Evolutionary conservation across 495 filamentous ascomycete species (phyloP).

Genomic region (Lentithecium fluviatile): DNA sequence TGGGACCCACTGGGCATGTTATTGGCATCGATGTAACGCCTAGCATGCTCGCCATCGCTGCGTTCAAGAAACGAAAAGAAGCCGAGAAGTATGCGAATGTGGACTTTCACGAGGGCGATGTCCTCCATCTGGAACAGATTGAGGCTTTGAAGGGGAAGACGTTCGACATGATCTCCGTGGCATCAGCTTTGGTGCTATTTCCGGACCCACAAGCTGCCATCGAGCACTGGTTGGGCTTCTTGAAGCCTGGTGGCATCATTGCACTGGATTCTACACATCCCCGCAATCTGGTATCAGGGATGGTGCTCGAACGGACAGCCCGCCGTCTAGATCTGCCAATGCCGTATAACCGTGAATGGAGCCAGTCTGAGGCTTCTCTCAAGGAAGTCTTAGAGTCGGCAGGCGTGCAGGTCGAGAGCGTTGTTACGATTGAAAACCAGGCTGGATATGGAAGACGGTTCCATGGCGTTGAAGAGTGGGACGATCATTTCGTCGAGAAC

Average conservation of each 20-base stretch:
- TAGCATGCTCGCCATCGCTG: conserved; percentile 43
- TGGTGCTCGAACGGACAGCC: conserved; percentile 31
- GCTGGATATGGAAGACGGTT: conserved; percentile 19
- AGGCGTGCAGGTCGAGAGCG: conserved; percentile 20
- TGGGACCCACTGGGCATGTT: conserved; percentile 42
- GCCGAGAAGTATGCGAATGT: conserved; percentile 34
- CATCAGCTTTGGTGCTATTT: conserved; percentile 43
- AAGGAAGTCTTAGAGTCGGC: conserved; percentile 13
- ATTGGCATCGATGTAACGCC: conserved; percentile 48
- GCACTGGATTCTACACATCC: conserved; percentile 35
- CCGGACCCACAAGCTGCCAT: conserved; percentile 39
- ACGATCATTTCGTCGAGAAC: conserved; percentile 16
- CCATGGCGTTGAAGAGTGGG: conserved; percentile 6
- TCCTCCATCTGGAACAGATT: conserved; percentile 40
- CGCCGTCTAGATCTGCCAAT: conserved; percentile 22
- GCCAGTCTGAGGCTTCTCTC: conserved; percentile 17
- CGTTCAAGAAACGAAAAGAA: conserved; percentile 30
- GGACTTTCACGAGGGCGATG: conserved; percentile 43
- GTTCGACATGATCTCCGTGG: conserved; percentile 46
- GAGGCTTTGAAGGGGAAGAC: conserved; percentile 24
- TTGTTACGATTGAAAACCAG: conserved; percentile 23
- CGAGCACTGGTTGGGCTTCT: conserved; percentile 40
- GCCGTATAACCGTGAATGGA: conserved; percentile 36
- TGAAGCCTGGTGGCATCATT: conserved; percentile 43
- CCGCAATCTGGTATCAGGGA: conserved; percentile 23